Evolutionary conservation across 164 flowering plant species (phyloP).

Genomic region (Chimonanthus salicifolius): DNA sequence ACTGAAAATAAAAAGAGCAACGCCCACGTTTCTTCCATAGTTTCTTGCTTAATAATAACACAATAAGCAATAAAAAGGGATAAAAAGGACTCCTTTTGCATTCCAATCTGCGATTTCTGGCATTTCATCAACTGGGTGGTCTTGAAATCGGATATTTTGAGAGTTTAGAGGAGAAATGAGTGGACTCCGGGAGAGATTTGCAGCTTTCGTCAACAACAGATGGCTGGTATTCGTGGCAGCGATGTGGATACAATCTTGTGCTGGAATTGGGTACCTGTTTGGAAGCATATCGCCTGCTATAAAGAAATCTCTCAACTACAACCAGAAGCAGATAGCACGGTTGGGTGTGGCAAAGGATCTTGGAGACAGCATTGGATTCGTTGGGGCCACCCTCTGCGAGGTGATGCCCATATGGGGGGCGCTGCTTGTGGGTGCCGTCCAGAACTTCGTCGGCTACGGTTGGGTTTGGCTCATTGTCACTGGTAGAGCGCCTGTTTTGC

Average conservation of each 20-base stretch:
- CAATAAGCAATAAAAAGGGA: too few species aligned
- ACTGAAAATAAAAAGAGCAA: too few species aligned
- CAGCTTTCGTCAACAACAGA: conserved; percentile 55
- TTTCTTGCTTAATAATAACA: too few species aligned
- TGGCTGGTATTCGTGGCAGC: conserved; percentile 97
- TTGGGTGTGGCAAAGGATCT: conserved; percentile 93
- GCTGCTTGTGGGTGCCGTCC: conserved; percentile 69
- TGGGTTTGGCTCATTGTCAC: conserved; percentile 90
- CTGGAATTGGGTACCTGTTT: conserved; percentile 86
- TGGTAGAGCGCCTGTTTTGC: conserved; percentile 51
- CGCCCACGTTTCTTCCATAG: too few species aligned
- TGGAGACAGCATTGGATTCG: conserved; percentile 94
- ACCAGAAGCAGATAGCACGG: conserved; percentile 75
- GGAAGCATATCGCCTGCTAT: conserved; percentile 93
- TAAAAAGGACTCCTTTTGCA: background rate
- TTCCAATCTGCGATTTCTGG: background rate
- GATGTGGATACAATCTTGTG: conserved; percentile 92
- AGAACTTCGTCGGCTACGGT: conserved; percentile 90
- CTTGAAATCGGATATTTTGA: background rate
- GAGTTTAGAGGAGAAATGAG: conserved; percentile 15
- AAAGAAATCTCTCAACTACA: conserved; percentile 67
- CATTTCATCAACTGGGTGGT: background rate
- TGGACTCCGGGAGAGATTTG: conserved; percentile 27
- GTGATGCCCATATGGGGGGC: conserved; percentile 82
- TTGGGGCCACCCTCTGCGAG: conserved; percentile 78